These are phyloP conservation scores for Metschnikowia sp. DNA, from an alignment of 805 yeast species.

Conservation along the genomic window DNA sequence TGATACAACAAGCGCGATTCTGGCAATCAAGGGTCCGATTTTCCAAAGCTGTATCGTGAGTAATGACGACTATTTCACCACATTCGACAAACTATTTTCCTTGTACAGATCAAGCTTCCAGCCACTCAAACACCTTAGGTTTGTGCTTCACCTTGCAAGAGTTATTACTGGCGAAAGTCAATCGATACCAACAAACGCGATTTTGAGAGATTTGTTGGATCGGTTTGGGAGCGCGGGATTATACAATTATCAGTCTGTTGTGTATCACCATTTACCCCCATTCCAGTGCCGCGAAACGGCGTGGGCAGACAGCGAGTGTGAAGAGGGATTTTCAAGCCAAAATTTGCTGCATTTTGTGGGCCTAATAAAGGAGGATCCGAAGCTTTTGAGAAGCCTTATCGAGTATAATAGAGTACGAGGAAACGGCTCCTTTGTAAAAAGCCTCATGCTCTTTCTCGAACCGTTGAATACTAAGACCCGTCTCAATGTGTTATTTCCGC, in stretches of 20 bases:
- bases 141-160: constrained; percentile 12
- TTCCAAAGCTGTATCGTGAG: constrained; percentile 15
- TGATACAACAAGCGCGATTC: constrained; percentile 24
- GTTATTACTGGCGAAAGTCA: constrained; percentile 12
- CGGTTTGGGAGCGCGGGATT: constrained; percentile 22
- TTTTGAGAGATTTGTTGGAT: constrained; percentile 26
- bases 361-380: constrained; percentile 29
- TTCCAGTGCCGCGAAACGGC: constrained; percentile 21
- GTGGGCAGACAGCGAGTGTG: constrained; percentile 16
- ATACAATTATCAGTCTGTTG: constrained; percentile 26
- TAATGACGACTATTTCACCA: constrained; percentile 21
- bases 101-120: constrained; percentile 11
- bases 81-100: constrained; percentile 18
- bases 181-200: constrained; percentile 23
- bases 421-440: constrained; percentile 20
- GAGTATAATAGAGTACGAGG: constrained; percentile 22
- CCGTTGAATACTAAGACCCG: constrained; percentile 3
- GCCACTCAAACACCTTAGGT: constrained; percentile 10
- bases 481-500: constrained; percentile 12
- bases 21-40: constrained; percentile 11
- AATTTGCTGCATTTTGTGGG: constrained; percentile 21
- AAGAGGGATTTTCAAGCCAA: constrained; percentile 10
- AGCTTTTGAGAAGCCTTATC: constrained; percentile 26
- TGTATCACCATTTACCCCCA: constrained; percentile 25
- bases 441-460: constrained; percentile 26